phyloP scores from a whole-genome alignment of 768 basidiomycete species.

The Tephrocybe sp. region DNA sequence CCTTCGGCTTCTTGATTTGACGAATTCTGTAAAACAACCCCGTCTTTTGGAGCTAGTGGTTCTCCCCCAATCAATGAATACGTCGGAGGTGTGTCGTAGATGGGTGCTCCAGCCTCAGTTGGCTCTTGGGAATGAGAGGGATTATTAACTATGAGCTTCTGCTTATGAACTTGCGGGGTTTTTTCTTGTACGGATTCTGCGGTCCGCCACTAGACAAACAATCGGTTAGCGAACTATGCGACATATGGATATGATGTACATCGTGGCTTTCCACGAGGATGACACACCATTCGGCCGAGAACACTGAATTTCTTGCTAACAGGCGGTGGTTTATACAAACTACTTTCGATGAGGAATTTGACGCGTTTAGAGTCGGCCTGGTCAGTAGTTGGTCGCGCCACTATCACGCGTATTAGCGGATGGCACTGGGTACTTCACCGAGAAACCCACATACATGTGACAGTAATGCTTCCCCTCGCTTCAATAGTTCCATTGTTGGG shows the following conservation, averaged over 20 bases:
- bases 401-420: background rate
- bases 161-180: background rate
- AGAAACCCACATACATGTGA: no score
- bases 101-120: background rate
- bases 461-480: background rate
- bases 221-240: background rate
- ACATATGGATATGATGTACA: no score
- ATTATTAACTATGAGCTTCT: background rate
- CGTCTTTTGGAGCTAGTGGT: background rate
- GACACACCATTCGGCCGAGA: conserved; percentile 1
- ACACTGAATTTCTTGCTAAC: no score
- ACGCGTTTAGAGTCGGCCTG: background rate
- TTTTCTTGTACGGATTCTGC: background rate
- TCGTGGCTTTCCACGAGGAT: no score
- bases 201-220: background rate
- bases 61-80: background rate
- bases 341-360: conserved; percentile 7
- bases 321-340: no score
- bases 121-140: background rate
- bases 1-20: background rate
- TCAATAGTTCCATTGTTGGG: conserved; percentile 6
- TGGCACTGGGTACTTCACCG: background rate
- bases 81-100: background rate
- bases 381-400: background rate
- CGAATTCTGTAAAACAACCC: background rate